A percentile compares a stretch with the other conserved stretches of the same genome.
Conservation (phyloP, 208 protist genomes). For the Leishmania lainsoni region DNA sequence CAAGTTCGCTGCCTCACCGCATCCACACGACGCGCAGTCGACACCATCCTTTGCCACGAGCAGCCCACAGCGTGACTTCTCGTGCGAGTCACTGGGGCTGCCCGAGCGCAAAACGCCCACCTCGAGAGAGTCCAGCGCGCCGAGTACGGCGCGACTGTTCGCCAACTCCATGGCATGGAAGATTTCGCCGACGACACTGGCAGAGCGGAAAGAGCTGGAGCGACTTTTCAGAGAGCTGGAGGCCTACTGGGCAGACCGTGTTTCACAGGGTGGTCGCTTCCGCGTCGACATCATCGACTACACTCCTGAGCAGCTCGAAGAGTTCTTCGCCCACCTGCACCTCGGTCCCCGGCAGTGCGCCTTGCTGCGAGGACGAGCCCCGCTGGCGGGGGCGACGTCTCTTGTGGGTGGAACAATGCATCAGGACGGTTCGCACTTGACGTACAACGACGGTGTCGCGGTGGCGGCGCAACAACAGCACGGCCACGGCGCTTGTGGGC, state of each 20-base stretch:
- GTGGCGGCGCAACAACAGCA: not conserved
- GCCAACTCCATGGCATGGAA: constrained; percentile 11
- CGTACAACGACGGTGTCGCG: not conserved
- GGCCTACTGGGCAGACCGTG: constrained; percentile 33
- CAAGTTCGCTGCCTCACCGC: not conserved
- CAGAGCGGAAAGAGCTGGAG: constrained; percentile 49
- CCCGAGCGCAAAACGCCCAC: not conserved
- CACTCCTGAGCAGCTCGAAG: constrained; percentile 61
- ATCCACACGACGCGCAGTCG: not conserved
- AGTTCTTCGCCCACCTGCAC: constrained; percentile 71
- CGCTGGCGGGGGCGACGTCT: constrained; percentile 58
- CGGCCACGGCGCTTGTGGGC: not conserved
- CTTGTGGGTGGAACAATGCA: constrained; percentile 74
- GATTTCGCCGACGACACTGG: constrained; percentile 26
- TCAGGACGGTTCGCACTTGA: constrained; percentile 28
- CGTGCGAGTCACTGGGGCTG: not conserved
- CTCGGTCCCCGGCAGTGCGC: constrained; percentile 47
- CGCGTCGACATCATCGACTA: constrained; percentile 54
- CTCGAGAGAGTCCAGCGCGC: not conserved
- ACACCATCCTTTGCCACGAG: not conserved
- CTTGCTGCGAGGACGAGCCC: constrained; percentile 65
- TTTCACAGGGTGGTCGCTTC: constrained; percentile 32
- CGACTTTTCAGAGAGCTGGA: constrained; percentile 56
- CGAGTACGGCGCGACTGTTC: not conserved
- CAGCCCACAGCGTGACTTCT: not conserved